phyloP scores from a whole-genome alignment of 2,329 filamentous ascomycete genomes.

The Sclerotinia trifoliorum region DNA sequence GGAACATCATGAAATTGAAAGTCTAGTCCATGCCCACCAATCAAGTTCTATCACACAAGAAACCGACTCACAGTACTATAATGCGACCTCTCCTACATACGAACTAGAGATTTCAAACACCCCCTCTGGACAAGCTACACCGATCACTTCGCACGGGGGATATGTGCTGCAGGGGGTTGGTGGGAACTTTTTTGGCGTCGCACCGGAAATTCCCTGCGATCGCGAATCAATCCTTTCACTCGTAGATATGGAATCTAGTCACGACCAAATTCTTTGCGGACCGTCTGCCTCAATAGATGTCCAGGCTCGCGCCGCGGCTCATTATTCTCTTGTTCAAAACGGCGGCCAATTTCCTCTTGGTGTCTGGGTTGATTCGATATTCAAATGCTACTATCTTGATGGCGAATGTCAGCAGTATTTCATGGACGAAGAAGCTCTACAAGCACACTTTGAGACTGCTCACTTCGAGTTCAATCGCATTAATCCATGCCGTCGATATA shows the following conservation, averaged over 20 bases:
- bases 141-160: conserved; percentile 18
- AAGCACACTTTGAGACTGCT: conserved; percentile 32
- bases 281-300: conserved; percentile 15
- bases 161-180: conserved; percentile 33
- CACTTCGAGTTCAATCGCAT: conserved; percentile 37
- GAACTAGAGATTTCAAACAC: conserved; percentile 24
- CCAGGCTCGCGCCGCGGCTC: background rate
- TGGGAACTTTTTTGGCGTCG: conserved; percentile 16
- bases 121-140: conserved; percentile 21
- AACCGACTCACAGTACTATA: background rate
- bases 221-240: conserved; percentile 22
- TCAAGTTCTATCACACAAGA: conserved; percentile 13
- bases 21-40: conserved; percentile 28
- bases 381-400: conserved; percentile 29
- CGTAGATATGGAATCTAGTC: conserved; percentile 18
- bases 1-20: conserved; percentile 36
- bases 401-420: conserved; percentile 30
- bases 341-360: conserved; percentile 33
- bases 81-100: conserved; percentile 12
- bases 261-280: conserved; percentile 15
- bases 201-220: background rate
- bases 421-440: conserved; percentile 26
- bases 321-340: conserved; percentile 29
- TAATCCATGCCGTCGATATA: conserved; percentile 28
- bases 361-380: conserved; percentile 23